phyloP scores from a whole-genome alignment of 768 basidiomycete species.

The Pholiota microspora region DNA sequence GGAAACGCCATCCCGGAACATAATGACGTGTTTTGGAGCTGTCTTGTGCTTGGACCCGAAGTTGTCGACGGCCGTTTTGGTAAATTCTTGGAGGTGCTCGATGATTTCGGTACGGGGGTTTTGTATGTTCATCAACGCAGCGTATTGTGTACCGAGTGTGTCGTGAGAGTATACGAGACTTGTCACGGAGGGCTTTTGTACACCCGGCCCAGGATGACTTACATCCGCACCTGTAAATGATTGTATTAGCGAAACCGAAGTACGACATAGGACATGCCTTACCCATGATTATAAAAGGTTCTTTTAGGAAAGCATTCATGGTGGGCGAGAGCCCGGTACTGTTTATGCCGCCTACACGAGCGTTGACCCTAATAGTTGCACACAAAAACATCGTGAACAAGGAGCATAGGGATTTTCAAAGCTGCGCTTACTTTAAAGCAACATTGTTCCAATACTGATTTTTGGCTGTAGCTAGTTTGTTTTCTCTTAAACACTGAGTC shows the following conservation, averaged over 20 bases:
- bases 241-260: no score
- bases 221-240: constrained; percentile 56
- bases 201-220: constrained; percentile 60
- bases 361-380: constrained; percentile 41
- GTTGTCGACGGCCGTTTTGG: constrained; percentile 18
- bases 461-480: constrained; percentile 29
- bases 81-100: constrained; percentile 27
- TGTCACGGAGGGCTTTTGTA: constrained; percentile 51
- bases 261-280: not conserved
- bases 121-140: constrained; percentile 40
- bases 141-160: constrained; percentile 40
- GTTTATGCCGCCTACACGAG: constrained; percentile 52
- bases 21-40: constrained; percentile 31
- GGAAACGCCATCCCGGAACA: constrained; percentile 49
- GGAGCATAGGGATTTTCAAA: no score
- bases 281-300: constrained; percentile 42
- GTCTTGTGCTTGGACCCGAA: constrained; percentile 12
- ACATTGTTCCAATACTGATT: constrained; percentile 59
- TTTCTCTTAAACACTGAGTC: constrained; percentile 43
- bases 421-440: constrained; percentile 50
- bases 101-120: constrained; percentile 47
- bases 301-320: constrained; percentile 20
- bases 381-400: no score
- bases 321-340: constrained; percentile 27
- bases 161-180: constrained; percentile 60